These are phyloP conservation scores for Samsoniella hepiali DNA, from an alignment of 2,329 filamentous ascomycete genomes.

Conservation along the genomic window DNA sequence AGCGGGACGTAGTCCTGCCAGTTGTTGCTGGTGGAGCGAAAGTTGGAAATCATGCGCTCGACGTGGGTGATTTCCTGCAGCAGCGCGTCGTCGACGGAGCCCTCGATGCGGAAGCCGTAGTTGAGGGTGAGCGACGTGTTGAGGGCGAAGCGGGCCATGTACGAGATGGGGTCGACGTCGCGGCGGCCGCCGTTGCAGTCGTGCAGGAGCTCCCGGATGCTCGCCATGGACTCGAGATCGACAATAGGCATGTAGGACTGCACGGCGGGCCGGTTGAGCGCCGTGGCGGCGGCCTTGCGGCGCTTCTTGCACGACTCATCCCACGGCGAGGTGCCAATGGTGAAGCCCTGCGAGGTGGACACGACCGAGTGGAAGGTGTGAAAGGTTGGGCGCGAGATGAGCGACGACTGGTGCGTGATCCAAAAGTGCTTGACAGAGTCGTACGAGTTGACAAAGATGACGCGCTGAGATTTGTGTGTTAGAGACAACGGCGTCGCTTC, in stretches of 20 bases:
- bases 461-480: conserved; percentile 52
- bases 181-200: conserved; percentile 59
- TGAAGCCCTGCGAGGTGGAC: conserved; percentile 73
- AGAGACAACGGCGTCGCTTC: background rate
- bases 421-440: conserved; percentile 70
- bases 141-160: conserved; percentile 72
- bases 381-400: conserved; percentile 74
- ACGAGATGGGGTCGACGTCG: conserved; percentile 68
- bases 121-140: conserved; percentile 76
- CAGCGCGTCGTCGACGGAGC: conserved; percentile 63
- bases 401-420: conserved; percentile 73
- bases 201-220: conserved; percentile 67
- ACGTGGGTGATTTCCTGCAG: conserved; percentile 72
- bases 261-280: conserved; percentile 71
- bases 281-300: conserved; percentile 74
- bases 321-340: conserved; percentile 81
- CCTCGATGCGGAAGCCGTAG: conserved; percentile 74
- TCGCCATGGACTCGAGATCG: conserved; percentile 69
- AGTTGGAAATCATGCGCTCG: conserved; percentile 71
- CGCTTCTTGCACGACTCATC: conserved; percentile 75
- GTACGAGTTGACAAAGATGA: conserved; percentile 77
- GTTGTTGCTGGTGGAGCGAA: conserved; percentile 76
- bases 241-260: conserved; percentile 81
- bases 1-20: conserved; percentile 83
- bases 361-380: conserved; percentile 81